Base-by-base conservation (phyloP, 495 filamentous ascomycete species). In the Melanomma pulvis-pyrius region DNA sequence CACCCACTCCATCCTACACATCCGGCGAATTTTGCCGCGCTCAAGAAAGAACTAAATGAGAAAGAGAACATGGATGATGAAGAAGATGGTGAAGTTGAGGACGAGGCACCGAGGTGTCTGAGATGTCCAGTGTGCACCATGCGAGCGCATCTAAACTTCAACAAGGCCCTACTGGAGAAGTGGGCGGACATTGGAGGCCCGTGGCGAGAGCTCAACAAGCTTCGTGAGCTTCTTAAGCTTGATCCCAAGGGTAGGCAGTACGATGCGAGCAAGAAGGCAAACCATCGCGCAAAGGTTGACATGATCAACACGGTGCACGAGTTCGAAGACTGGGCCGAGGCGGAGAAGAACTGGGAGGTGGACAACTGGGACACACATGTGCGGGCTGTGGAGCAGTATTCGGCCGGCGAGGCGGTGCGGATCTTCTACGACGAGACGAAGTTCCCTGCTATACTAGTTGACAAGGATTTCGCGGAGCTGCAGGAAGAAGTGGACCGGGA, bases 1-100 rank as follows among this genome's bases (percentile, higher is more conserved):
- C 61, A 63, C 36, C 13, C 39, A 11, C 34, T 63, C 13, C 61
- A 63, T 56, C 61, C 61, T 9, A 22, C 49, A 15, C 61, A 63
- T 36, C 30, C 29, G 8, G 15, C 44, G 19, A n/a, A n/a, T 25
- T 8, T 41, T 41, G 34, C 36, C 25, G 15, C 8, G 44, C 17
- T 3, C 7, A 25, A n/a, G 34, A 46, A 22, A 8, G 25, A 26
- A 22, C 4, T 8, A 9, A 34, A 60, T 6, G 30, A 32, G 15
- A 13, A 30, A 30, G 6, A 4, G 36, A 60, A 13, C 19, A 25
- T n/a, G 47, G 44, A 1, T n/a, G n/a, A n/a, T n/a, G n/a, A n/a
- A n/a, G 17, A 44, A 5, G 22, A 7, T 12, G 56, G 9, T 11
- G 51, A 55, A 8, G 21, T 6, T 15, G 51, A 55, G 7, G 12